These are phyloP conservation scores for Parastagonospora avenae DNA, from an alignment of 2,329 filamentous ascomycete genomes.

Conservation along the genomic window DNA sequence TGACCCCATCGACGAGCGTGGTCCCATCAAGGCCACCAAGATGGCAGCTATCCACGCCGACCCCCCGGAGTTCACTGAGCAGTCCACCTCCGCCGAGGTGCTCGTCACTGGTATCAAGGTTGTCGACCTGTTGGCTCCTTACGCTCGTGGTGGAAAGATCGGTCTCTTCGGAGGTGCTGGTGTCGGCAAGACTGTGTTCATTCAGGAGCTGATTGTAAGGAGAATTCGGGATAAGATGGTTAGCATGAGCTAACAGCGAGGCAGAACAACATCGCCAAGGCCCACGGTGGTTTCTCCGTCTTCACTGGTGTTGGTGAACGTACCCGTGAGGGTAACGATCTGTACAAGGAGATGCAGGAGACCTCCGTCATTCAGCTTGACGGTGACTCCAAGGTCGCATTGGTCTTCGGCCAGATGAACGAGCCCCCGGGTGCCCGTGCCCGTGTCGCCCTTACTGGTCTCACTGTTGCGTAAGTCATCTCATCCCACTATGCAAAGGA, in stretches of 20 bases:
- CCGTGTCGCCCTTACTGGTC: slow-evolving; percentile 96
- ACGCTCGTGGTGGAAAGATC: slow-evolving; percentile 99
- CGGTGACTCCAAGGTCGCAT: slow-evolving; percentile 98
- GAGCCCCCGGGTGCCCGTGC: slow-evolving; percentile 99
- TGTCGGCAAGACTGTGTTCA: slow-evolving; percentile 99
- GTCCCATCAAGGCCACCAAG: slow-evolving; percentile 94
- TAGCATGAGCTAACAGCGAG: slow-evolving; percentile 28
- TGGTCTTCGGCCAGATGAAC: slow-evolving; percentile 99
- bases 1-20: slow-evolving; percentile 99
- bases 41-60: slow-evolving; percentile 91
- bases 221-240: background rate
- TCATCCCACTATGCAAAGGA: background rate
- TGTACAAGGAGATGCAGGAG: slow-evolving; percentile 99
- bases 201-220: slow-evolving; percentile 94
- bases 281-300: slow-evolving; percentile 99
- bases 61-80: slow-evolving; percentile 87
- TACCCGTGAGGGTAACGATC: slow-evolving; percentile 99
- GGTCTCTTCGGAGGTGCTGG: slow-evolving; percentile 99
- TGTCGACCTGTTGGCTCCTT: slow-evolving; percentile 97
- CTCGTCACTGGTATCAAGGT: slow-evolving; percentile 99
- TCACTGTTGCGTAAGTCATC: slow-evolving; percentile 54
- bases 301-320: slow-evolving; percentile 99
- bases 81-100: slow-evolving; percentile 95
- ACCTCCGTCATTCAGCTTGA: slow-evolving; percentile 99
- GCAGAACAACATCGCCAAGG: slow-evolving; percentile 99